Conservation (phyloP, 768 basidiomycete genomes). For the Nidularia pulvinata region DNA sequence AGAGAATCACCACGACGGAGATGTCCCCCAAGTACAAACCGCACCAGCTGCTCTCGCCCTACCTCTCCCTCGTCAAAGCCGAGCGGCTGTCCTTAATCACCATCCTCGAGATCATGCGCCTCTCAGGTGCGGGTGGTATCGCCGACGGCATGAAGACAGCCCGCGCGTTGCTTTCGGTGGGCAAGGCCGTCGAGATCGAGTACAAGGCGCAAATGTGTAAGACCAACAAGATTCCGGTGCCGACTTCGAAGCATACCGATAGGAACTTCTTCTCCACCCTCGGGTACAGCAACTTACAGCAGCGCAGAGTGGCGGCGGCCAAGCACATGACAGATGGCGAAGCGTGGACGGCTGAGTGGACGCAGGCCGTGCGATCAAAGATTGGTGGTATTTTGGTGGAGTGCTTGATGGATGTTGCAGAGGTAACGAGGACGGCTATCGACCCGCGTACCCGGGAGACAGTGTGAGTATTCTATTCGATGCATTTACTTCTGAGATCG, state of each 20-base stretch:
- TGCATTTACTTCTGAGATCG: background rate
- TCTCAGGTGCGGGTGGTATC: conserved; percentile 78
- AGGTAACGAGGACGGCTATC: conserved; percentile 59
- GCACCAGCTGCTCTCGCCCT: conserved; percentile 49
- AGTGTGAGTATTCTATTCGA: conserved; percentile 37
- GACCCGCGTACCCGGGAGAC: conserved; percentile 59
- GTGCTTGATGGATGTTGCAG: conserved; percentile 82
- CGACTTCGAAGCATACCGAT: conserved; percentile 24
- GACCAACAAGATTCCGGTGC: conserved; percentile 55
- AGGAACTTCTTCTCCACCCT: conserved; percentile 53
- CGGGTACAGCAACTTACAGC: conserved; percentile 61
- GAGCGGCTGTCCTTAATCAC: conserved; percentile 86
- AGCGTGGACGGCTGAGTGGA: conserved; percentile 83
- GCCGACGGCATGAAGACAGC: conserved; percentile 88
- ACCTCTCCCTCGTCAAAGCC: conserved; percentile 71
- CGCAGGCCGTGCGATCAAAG: conserved; percentile 70
- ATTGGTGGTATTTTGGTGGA: conserved; percentile 86
- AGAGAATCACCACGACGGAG: conserved; percentile 38
- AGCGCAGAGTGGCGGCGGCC: conserved; percentile 65
- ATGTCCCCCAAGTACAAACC: background rate
- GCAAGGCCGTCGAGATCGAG: conserved; percentile 87
- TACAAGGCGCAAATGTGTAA: conserved; percentile 85
- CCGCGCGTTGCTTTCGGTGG: conserved; percentile 76
- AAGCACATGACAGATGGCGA: conserved; percentile 66
- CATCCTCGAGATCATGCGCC: conserved; percentile 86